Conservation (phyloP, 352 stramenopile species). For the Phytopythium sindhum region DNA sequence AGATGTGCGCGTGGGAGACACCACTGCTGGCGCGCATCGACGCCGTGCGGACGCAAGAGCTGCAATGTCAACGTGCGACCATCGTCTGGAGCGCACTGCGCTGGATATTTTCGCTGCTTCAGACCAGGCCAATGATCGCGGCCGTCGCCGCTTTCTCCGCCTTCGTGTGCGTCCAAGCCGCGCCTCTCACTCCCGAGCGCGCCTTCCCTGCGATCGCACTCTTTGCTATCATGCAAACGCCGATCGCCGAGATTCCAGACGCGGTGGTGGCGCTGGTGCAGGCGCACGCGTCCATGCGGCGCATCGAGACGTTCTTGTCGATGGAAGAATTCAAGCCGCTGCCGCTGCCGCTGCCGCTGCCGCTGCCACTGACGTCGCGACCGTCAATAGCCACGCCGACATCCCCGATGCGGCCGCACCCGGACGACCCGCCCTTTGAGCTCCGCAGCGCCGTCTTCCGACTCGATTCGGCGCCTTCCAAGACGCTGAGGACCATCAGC, state of each 20-base stretch:
- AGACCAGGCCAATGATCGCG: conserved; percentile 52
- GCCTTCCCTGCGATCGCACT: conserved; percentile 95
- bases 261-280: conserved; percentile 55
- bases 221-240: conserved; percentile 96
- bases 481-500: background rate
- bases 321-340: conserved; percentile 25
- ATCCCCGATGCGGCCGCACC: conserved; percentile 17
- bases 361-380: conserved; percentile 11
- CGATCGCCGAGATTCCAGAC: conserved; percentile 91
- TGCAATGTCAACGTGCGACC: conserved; percentile 42
- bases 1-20: conserved; percentile 76
- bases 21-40: conserved; percentile 51
- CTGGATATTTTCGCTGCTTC: conserved; percentile 28
- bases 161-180: conserved; percentile 42
- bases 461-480: background rate
- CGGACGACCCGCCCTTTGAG: conserved; percentile 40
- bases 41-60: conserved; percentile 39
- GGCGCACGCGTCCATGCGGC: conserved; percentile 54
- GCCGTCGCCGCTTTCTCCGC: conserved; percentile 63
- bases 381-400: conserved; percentile 12
- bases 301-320: conserved; percentile 49
- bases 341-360: too few relatives aligned
- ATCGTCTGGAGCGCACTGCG: conserved; percentile 52
- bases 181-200: conserved; percentile 73
- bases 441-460: conserved; percentile 27